phyloP scores from a whole-genome alignment of 805 yeast genomes.

The Metschnikowia kunwiensis region DNA sequence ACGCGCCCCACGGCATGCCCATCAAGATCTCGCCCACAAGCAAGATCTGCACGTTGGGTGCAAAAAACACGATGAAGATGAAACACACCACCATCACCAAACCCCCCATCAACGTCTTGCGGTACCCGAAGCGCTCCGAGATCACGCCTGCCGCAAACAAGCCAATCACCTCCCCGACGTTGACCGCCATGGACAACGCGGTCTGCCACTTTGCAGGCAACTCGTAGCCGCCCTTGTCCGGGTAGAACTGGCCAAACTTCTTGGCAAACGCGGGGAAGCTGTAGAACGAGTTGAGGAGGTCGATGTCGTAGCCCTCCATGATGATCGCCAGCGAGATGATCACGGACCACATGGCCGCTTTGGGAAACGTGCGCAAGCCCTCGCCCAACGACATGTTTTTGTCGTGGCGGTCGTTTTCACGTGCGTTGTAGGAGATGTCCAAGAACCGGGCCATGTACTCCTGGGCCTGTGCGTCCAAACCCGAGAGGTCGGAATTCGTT shows the following conservation, averaged over 20 bases:
- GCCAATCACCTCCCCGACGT: slow-evolving; percentile 41
- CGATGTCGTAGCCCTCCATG: slow-evolving; percentile 43
- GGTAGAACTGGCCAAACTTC: slow-evolving; percentile 32
- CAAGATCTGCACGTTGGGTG: slow-evolving; percentile 33
- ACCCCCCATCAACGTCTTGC: slow-evolving; percentile 33
- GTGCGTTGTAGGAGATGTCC: slow-evolving; percentile 38
- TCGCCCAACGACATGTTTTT: slow-evolving; percentile 34
- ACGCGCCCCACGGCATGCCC: slow-evolving; percentile 44
- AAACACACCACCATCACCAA: slow-evolving; percentile 29
- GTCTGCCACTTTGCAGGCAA: slow-evolving; percentile 44
- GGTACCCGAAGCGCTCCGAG: slow-evolving; percentile 47
- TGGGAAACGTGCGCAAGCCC: slow-evolving; percentile 38
- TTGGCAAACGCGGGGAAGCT: slow-evolving; percentile 33
- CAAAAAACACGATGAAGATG: slow-evolving; percentile 40
- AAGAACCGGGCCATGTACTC: slow-evolving; percentile 30
- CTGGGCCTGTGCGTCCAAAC: no score
- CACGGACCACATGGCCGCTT: slow-evolving; percentile 43
- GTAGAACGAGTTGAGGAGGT: slow-evolving; percentile 37
- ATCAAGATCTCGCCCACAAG: slow-evolving; percentile 40
- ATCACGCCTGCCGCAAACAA: slow-evolving; percentile 43
- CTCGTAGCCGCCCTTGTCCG: slow-evolving; percentile 26
- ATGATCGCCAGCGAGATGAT: slow-evolving; percentile 40
- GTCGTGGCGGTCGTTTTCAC: slow-evolving; percentile 32
- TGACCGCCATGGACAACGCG: slow-evolving; percentile 31
- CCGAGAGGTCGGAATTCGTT: no score